Conservation (phyloP, 2,329 filamentous ascomycete species). For the Botryotinia narcissicola region DNA sequence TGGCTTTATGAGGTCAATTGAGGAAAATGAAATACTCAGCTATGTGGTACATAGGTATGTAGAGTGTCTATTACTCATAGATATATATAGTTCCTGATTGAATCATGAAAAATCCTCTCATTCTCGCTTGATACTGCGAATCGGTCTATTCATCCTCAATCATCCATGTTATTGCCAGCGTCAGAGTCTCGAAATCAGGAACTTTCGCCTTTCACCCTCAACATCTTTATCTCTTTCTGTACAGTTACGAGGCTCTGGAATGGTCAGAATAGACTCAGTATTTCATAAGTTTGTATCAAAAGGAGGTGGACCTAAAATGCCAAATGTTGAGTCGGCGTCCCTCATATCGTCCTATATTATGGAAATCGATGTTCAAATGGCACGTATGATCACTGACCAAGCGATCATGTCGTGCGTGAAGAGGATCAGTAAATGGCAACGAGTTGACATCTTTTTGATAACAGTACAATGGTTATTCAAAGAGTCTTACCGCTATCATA, state of each 20-base stretch:
- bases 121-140: background rate
- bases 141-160: background rate
- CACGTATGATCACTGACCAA: background rate
- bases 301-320: fast-evolving
- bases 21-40: background rate
- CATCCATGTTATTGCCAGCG: fast-evolving
- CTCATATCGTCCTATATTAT: background rate
- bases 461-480: fast-evolving
- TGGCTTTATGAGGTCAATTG: background rate
- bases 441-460: no score
- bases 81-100: no score
- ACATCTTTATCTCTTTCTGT: background rate
- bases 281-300: background rate
- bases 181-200: background rate
- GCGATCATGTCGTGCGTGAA: background rate
- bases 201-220: background rate
- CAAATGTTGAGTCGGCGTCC: background rate
- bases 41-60: background rate
- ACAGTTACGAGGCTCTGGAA: no score
- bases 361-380: background rate
- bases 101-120: no score
- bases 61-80: background rate
- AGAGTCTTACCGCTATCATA: background rate
- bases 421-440: background rate
- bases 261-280: no score